phyloP scores from a whole-genome alignment of 2,329 filamentous ascomycete genomes.

The Ascochyta rabiei region DNA sequence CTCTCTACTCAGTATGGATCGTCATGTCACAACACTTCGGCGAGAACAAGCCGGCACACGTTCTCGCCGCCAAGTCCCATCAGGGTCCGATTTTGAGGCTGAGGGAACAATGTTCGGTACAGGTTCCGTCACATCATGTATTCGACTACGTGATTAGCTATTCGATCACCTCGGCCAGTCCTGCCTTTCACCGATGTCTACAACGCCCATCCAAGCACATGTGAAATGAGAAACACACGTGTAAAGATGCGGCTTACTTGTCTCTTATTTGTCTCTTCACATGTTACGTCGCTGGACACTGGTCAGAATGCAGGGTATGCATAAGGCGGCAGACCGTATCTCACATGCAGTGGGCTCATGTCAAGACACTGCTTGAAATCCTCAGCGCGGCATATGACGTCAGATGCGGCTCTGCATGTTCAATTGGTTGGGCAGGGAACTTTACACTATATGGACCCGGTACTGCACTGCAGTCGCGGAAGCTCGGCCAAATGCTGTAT shows the following conservation, averaged over 20 bases:
- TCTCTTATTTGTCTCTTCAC: slow-evolving; percentile 26
- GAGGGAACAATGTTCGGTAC: slow-evolving; percentile 13
- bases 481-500: background rate
- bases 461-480: background rate
- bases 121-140: background rate
- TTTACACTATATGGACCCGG: background rate
- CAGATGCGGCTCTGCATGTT: slow-evolving; percentile 28
- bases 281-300: slow-evolving; percentile 14
- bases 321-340: slow-evolving; percentile 23
- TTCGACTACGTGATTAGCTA: too few relatives aligned
- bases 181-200: background rate
- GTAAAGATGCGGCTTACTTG: background rate
- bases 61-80: slow-evolving; percentile 12
- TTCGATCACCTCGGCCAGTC: background rate
- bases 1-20: slow-evolving; percentile 12
- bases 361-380: slow-evolving; percentile 19
- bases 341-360: slow-evolving; percentile 28
- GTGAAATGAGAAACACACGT: background rate
- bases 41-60: slow-evolving; percentile 15
- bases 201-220: background rate
- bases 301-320: slow-evolving; percentile 19
- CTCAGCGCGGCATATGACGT: slow-evolving; percentile 33
- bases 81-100: slow-evolving; percentile 13
- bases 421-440: background rate
- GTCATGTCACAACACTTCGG: slow-evolving; percentile 8